phyloP scores from a whole-genome alignment of 2,329 filamentous ascomycete species.

The Xylaria sp. region DNA sequence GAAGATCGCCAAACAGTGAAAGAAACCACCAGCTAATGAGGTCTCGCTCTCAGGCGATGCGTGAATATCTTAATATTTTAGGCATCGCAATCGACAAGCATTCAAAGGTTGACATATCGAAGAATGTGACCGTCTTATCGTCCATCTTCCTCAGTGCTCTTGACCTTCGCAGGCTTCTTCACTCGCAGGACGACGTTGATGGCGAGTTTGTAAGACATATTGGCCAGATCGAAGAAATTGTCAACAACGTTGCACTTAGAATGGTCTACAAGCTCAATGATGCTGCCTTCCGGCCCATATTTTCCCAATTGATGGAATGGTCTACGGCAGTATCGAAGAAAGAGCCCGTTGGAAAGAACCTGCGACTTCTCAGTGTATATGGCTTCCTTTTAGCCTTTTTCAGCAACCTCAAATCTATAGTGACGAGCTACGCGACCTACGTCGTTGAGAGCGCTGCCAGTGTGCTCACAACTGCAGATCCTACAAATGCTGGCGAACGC shows the following conservation, averaged over 20 bases:
- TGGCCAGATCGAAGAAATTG: slow-evolving; percentile 68
- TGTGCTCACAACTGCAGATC: slow-evolving; percentile 63
- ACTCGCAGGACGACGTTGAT: slow-evolving; percentile 58
- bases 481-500: slow-evolving; percentile 61
- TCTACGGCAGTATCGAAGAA: slow-evolving; percentile 71
- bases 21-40: slow-evolving; percentile 46
- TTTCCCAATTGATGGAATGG: slow-evolving; percentile 88
- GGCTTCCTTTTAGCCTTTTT: slow-evolving; percentile 85
- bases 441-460: slow-evolving; percentile 79
- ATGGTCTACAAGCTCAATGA: slow-evolving; percentile 99
- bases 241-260: slow-evolving; percentile 80
- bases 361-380: slow-evolving; percentile 81
- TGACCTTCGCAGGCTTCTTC: slow-evolving; percentile 72
- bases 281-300: slow-evolving; percentile 90
- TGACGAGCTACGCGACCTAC: slow-evolving; percentile 91
- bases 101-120: slow-evolving; percentile 80
- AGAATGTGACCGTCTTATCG: slow-evolving; percentile 77
- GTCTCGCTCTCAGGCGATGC: slow-evolving; percentile 63
- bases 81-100: slow-evolving; percentile 79
- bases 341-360: slow-evolving; percentile 66
- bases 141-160: slow-evolving; percentile 69
- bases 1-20: slow-evolving; percentile 43
- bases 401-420: slow-evolving; percentile 87
- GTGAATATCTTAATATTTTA: slow-evolving; percentile 76
- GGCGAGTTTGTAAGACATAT: slow-evolving; percentile 59